phyloP scores from a whole-genome alignment of 306 rosid species.

The Vicia sativa region DNA sequence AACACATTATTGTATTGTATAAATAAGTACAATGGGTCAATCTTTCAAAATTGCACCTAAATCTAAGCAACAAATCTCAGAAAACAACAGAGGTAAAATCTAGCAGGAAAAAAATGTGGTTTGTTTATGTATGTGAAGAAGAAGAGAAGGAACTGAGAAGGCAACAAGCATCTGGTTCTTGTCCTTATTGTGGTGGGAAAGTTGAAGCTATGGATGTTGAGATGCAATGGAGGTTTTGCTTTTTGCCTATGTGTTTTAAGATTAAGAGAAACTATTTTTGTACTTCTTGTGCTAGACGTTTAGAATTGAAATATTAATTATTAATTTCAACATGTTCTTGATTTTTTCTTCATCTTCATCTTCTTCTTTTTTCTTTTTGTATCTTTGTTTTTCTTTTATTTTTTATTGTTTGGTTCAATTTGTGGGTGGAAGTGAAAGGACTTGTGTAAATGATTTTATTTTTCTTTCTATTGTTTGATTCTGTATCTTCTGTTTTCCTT shows the following conservation, averaged over 20 bases:
- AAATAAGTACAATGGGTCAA: background rate
- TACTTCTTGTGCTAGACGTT: constrained; percentile 65
- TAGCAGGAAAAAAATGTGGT: constrained; percentile 63
- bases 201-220: constrained; percentile 85
- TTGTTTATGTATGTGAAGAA: constrained; percentile 57
- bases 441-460: no score
- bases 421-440: no score
- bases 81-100: background rate
- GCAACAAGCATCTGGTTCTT: constrained; percentile 74
- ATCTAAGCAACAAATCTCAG: background rate
- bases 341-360: background rate
- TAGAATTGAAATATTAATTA: constrained; percentile 45
- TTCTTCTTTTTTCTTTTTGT: background rate
- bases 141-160: constrained; percentile 74
- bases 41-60: background rate
- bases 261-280: constrained; percentile 73
- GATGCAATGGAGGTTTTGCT: constrained; percentile 62
- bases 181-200: constrained; percentile 80
- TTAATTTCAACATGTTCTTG: background rate
- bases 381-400: no score
- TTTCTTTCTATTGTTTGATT: no score
- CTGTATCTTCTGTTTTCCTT: no score
- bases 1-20: background rate
- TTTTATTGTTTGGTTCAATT: no score
- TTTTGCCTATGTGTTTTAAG: constrained; percentile 79